A percentile compares a stretch with the other conserved stretches of the same genome.
Evolutionary conservation across 306 rosid species (phyloP).

Genomic region (Datisca glomerata): DNA sequence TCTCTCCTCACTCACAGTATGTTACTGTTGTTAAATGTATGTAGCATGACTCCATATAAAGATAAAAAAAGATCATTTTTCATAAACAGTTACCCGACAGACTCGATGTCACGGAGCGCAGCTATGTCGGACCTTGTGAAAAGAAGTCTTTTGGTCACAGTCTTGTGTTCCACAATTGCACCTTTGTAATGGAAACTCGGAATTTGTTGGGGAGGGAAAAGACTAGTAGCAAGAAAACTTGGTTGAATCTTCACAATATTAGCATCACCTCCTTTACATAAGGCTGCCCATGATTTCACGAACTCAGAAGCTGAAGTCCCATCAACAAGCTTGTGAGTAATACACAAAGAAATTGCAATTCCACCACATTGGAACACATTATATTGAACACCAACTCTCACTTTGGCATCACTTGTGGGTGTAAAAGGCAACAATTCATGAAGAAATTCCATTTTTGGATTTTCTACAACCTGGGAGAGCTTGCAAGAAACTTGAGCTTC

Average conservation of each 20-base stretch:
- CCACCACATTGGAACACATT: constrained; percentile 12
- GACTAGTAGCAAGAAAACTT: constrained; percentile 6
- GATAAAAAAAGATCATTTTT: no score
- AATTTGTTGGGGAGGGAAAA: constrained; percentile 23
- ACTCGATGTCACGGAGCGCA: constrained; percentile 7
- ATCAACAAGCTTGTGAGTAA: constrained; percentile 13
- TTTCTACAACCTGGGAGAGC: not conserved
- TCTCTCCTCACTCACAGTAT: no score
- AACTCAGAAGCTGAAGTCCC: constrained; percentile 4
- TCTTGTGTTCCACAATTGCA: constrained; percentile 9
- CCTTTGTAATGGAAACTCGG: not conserved
- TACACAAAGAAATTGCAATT: constrained; percentile 1
- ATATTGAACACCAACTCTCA: constrained; percentile 1
- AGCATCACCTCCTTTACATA: not conserved
- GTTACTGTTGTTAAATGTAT: no score
- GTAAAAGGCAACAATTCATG: constrained; percentile 3
- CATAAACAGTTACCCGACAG: no score
- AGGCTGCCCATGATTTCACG: constrained; percentile 12
- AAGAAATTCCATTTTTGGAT: constrained; percentile 1
- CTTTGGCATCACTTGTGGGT: not conserved
- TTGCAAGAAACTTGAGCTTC: constrained; percentile 8
- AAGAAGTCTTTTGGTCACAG: constrained; percentile 16
- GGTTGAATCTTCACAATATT: not conserved
- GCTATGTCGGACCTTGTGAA: constrained; percentile 5
- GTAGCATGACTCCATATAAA: no score